These are phyloP conservation scores for Leccinum pellstonianum DNA, from an alignment of 768 basidiomycete species.

Conservation along the genomic window DNA sequence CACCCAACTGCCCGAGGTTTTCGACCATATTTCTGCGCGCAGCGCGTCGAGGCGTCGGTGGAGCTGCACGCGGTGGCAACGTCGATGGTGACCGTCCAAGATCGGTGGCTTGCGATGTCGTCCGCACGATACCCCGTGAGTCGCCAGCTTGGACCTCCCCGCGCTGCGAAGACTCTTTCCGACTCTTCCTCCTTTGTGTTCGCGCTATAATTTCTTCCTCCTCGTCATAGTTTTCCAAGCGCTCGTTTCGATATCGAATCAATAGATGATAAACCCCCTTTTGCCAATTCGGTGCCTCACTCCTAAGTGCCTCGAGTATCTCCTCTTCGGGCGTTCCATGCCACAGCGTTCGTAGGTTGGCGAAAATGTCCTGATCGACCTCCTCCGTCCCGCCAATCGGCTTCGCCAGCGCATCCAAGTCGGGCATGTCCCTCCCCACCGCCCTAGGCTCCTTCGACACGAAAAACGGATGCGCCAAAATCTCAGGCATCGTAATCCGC, in stretches of 20 bases:
- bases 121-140: slow-evolving; percentile 19
- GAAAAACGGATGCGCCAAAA: slow-evolving; percentile 80
- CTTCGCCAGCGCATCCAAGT: slow-evolving; percentile 64
- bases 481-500: slow-evolving; percentile 81
- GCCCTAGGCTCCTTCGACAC: slow-evolving; percentile 50
- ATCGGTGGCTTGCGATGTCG: slow-evolving; percentile 26
- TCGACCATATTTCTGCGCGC: slow-evolving; percentile 30
- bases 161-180: slow-evolving; percentile 31
- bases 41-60: slow-evolving; percentile 64
- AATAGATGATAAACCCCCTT: slow-evolving; percentile 94
- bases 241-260: slow-evolving; percentile 75
- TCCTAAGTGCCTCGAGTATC: slow-evolving; percentile 66
- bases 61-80: slow-evolving; percentile 53
- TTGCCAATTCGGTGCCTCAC: slow-evolving; percentile 80
- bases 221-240: slow-evolving; percentile 72
- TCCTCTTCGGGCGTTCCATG: slow-evolving; percentile 72
- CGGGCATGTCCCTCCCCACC: slow-evolving; percentile 46
- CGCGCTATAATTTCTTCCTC: slow-evolving; percentile 51
- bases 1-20: slow-evolving; percentile 12
- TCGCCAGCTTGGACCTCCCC: slow-evolving; percentile 23
- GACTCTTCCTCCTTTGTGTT: slow-evolving; percentile 34
- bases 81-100: slow-evolving; percentile 33
- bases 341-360: slow-evolving; percentile 92
- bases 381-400: slow-evolving; percentile 61
- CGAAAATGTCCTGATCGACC: slow-evolving; percentile 88